Evolutionary conservation across 2,329 filamentous ascomycete genomes (phyloP).

Genomic region (Sporothrix phasma): DNA sequence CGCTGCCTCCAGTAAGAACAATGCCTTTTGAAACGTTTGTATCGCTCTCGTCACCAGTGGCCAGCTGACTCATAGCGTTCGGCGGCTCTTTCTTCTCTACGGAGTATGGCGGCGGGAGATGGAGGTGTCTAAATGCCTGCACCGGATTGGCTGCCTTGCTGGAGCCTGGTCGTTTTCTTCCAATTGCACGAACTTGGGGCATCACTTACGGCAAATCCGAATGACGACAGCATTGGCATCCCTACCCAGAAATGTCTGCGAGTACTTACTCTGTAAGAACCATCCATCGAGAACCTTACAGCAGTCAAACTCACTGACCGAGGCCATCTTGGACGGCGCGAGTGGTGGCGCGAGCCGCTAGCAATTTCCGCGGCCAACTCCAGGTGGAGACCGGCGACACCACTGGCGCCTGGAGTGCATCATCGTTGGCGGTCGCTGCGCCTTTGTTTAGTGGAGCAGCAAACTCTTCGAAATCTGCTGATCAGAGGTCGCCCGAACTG

Average conservation of each 20-base stretch:
- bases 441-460: constrained; percentile 1
- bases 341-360: constrained; percentile 1
- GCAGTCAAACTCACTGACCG: neutral
- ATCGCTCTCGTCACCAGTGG: neutral
- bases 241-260: too few species aligned
- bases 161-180: neutral
- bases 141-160: neutral
- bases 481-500: neutral
- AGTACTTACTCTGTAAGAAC: neutral
- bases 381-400: constrained; percentile 2
- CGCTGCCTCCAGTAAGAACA: too few species aligned
- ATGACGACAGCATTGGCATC: too few species aligned
- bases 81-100: neutral
- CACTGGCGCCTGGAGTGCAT: constrained; percentile 2
- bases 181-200: neutral
- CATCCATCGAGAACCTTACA: neutral
- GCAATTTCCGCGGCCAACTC: neutral
- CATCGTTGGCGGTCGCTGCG: neutral
- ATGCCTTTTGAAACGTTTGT: too few species aligned
- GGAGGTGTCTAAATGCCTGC: neutral
- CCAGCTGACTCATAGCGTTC: neutral
- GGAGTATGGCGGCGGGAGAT: neutral
- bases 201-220: neutral
- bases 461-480: neutral
- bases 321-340: neutral